phyloP scores from a whole-genome alignment of 805 yeast genomes.

The Lachancea sp. region DNA sequence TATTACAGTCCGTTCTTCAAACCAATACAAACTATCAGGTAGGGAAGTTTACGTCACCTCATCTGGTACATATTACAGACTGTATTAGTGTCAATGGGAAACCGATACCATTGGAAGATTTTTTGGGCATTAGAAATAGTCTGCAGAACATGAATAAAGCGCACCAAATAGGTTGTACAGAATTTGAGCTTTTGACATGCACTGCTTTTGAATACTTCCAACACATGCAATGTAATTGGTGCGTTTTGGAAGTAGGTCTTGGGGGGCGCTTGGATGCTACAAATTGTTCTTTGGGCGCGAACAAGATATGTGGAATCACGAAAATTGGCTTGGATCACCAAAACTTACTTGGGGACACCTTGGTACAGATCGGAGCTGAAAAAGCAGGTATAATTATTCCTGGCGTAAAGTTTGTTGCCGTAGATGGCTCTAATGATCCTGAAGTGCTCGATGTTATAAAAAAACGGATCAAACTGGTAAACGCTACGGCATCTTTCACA shows the following conservation, averaged over 20 bases:
- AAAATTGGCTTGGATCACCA: constrained; percentile 87
- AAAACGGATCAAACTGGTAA: constrained; percentile 31
- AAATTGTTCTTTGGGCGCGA: constrained; percentile 49
- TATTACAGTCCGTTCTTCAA: constrained; percentile 58
- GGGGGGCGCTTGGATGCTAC: constrained; percentile 92
- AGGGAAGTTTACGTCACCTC: constrained; percentile 90
- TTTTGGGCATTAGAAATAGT: constrained; percentile 37
- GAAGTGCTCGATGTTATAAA: constrained; percentile 45
- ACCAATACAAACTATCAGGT: constrained; percentile 36
- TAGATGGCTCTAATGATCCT: constrained; percentile 59
- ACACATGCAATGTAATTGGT: constrained; percentile 53
- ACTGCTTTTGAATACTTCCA: constrained; percentile 75
- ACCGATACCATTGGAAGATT: constrained; percentile 45
- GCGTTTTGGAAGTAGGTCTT: constrained; percentile 88
- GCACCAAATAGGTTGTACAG: constrained; percentile 61
- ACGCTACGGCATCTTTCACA: constrained; percentile 29
- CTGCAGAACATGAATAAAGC: constrained; percentile 39
- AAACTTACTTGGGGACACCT: constrained; percentile 58
- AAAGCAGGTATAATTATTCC: constrained; percentile 75
- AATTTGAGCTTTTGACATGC: constrained; percentile 81
- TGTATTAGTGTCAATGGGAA: constrained; percentile 60
- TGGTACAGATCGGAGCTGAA: constrained; percentile 61
- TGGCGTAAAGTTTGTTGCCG: constrained; percentile 51
- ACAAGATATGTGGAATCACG: constrained; percentile 67
- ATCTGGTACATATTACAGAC: constrained; percentile 66